These are phyloP conservation scores for Salix udensis DNA, from an alignment of 345 rosid genomes.

Conservation along the genomic window DNA sequence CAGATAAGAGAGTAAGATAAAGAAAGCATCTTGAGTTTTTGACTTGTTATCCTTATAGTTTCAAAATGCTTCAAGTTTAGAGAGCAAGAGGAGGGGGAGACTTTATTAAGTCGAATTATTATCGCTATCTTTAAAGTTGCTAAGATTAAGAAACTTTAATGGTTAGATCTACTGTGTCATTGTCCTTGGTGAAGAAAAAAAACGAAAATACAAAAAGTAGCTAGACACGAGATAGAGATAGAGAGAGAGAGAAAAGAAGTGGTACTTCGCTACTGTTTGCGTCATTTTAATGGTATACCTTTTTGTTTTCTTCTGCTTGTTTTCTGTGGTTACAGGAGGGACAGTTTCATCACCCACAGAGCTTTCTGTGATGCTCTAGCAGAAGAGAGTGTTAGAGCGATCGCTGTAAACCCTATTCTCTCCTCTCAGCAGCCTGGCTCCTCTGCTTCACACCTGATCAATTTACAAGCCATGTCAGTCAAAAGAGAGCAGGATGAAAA, in stretches of 20 bases:
- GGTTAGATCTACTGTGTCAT: slow-evolving; percentile 16
- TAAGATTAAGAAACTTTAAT: slow-evolving; percentile 17
- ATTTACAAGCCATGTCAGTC: slow-evolving; percentile 22
- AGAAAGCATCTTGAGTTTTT: not conserved
- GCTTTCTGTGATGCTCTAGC: slow-evolving; percentile 61
- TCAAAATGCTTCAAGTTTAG: not conserved
- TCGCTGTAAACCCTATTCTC: slow-evolving; percentile 22
- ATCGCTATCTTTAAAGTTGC: not conserved
- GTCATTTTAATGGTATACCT: slow-evolving; percentile 17
- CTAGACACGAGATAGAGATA: slow-evolving; percentile 10
- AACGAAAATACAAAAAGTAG: slow-evolving; percentile 30
- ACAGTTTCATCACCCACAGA: slow-evolving; percentile 65
- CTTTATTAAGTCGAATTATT: not conserved
- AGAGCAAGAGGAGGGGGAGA: not conserved
- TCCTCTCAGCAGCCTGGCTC: slow-evolving; percentile 21
- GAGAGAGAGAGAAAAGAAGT: not conserved
- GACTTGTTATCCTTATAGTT: not conserved
- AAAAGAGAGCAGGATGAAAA: slow-evolving; percentile 39
- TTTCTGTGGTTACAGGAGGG: slow-evolving; percentile 43
- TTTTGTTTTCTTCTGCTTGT: slow-evolving; percentile 35
- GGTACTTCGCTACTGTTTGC: slow-evolving; percentile 12
- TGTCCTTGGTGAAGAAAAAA: slow-evolving; percentile 26
- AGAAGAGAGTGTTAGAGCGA: slow-evolving; percentile 41
- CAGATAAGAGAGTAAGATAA: not conserved
- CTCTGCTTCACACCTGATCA: slow-evolving; percentile 18